Conservation (phyloP, 176 grass and related monocot genomes). For the Raddia distichophylla region DNA sequence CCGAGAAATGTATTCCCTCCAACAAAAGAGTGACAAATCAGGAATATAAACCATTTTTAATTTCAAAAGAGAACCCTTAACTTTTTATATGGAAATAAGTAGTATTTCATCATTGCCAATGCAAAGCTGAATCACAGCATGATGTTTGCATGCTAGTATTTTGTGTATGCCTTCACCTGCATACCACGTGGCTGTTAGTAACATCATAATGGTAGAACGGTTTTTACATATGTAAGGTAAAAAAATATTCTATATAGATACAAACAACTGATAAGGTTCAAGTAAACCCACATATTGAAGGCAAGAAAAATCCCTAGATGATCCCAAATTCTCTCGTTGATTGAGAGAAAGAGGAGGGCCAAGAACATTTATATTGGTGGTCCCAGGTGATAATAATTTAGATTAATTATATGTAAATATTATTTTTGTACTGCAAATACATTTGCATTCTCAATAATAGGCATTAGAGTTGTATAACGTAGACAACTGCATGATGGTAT, state of each 20-base stretch:
- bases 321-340: too few species aligned
- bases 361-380: too few species aligned
- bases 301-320: too few species aligned
- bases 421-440: too few species aligned
- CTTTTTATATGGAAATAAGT: constrained; percentile 6
- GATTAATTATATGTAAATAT: too few species aligned
- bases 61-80: not conserved
- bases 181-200: not conserved
- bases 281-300: too few species aligned
- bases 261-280: too few species aligned
- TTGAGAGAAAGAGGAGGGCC: too few species aligned
- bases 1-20: not conserved
- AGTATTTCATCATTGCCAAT: not conserved
- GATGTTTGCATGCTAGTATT: not conserved
- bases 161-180: not conserved
- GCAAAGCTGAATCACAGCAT: not conserved
- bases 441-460: too few species aligned
- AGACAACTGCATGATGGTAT: too few species aligned
- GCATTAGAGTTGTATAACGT: too few species aligned
- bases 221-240: not conserved
- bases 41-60: not conserved
- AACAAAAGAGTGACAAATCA: not conserved
- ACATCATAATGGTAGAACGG: not conserved
- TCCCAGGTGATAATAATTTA: too few species aligned
- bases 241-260: not conserved